phyloP scores from a whole-genome alignment of 495 filamentous ascomycete genomes.

The Podospora australis region DNA sequence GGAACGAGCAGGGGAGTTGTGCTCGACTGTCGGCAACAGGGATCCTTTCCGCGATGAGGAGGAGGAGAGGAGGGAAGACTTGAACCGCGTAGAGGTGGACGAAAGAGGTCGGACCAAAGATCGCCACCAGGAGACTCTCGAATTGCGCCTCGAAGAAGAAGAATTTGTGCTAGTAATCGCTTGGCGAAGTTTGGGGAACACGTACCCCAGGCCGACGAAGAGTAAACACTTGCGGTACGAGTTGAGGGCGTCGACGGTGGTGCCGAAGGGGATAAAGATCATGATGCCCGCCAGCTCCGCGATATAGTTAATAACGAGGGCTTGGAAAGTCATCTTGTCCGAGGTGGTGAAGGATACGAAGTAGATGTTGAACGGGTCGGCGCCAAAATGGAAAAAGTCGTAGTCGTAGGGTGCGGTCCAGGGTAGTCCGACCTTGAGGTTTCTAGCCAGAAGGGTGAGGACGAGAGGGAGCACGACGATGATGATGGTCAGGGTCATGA shows the following conservation, averaged over 20 bases:
- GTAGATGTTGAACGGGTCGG: conserved; percentile 44
- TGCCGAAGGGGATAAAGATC: conserved; percentile 75
- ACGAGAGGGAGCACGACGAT: conserved; percentile 58
- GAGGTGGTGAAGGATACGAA: conserved; percentile 57
- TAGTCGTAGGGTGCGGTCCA: conserved; percentile 49
- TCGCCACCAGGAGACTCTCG: conserved; percentile 9
- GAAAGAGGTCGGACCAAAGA: conserved; percentile 3
- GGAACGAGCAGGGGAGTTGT: not conserved
- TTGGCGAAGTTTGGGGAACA: conserved; percentile 36
- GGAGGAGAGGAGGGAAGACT: not conserved
- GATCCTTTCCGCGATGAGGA: conserved; percentile 8
- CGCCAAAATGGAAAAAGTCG: conserved; percentile 25
- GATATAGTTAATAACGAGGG: conserved; percentile 65
- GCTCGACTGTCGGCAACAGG: conserved; percentile 12
- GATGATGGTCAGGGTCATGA: conserved; percentile 63
- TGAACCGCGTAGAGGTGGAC: not conserved
- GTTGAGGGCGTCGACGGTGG: conserved; percentile 65
- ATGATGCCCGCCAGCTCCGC: conserved; percentile 52
- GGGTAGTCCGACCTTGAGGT: conserved; percentile 40
- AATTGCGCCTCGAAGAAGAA: not conserved
- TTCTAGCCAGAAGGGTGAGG: conserved; percentile 52
- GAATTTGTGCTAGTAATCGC: conserved; percentile 12
- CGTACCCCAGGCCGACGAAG: conserved; percentile 42
- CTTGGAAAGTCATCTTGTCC: conserved; percentile 30
- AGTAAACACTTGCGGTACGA: conserved; percentile 59